Evolutionary conservation across 257 asterid species (phyloP).

Genomic region (Solanum rostratum): DNA sequence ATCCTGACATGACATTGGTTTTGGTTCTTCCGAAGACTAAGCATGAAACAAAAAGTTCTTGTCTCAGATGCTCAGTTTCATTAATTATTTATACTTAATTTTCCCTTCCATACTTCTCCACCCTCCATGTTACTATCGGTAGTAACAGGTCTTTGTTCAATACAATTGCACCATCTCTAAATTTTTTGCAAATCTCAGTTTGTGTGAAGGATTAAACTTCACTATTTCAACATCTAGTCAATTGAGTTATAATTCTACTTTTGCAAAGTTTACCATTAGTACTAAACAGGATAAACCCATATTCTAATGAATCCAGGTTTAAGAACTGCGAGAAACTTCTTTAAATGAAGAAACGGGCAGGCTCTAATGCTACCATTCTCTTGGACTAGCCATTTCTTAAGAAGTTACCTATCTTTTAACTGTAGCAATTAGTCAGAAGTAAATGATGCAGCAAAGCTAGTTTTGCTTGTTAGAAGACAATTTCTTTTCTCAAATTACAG

Average conservation of each 20-base stretch:
- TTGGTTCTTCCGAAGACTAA: background rate
- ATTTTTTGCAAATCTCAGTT: background rate
- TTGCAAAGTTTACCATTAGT: background rate
- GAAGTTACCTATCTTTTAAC: background rate
- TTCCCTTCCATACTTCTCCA: background rate
- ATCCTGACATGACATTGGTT: background rate
- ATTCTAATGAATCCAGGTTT: background rate
- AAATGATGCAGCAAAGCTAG: background rate
- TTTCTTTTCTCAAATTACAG: background rate
- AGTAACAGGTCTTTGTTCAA: background rate
- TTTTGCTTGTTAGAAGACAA: background rate
- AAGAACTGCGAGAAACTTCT: background rate
- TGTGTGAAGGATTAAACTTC: background rate
- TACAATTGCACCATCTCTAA: background rate
- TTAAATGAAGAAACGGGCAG: background rate
- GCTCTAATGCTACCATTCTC: background rate
- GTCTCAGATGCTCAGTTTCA: background rate
- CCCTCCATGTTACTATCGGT: background rate
- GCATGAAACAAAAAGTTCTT: background rate
- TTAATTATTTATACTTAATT: background rate
- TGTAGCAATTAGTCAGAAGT: background rate
- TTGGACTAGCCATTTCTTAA: background rate
- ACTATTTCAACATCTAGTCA: background rate
- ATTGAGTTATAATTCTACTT: background rate
- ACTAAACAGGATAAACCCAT: background rate